Percentiles rank a stretch among this genome's conserved stretches.
Evolutionary conservation across 768 basidiomycete species (phyloP).

Genomic region (Rhodotorula diobovata): DNA sequence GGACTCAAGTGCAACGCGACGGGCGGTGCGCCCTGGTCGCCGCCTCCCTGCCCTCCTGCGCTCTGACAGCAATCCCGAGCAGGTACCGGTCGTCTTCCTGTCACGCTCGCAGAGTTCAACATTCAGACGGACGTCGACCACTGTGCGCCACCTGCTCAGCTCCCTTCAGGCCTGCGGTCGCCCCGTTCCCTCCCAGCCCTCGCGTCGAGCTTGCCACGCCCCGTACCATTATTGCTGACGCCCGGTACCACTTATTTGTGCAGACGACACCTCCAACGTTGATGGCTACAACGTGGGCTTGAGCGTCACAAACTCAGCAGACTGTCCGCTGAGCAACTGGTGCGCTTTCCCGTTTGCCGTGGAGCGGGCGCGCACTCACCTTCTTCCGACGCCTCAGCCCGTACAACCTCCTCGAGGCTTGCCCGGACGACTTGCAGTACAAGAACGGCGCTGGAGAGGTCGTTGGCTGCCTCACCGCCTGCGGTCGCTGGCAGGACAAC

Average conservation of each 20-base stretch:
- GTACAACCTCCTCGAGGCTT: not conserved
- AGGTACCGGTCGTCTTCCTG: conserved; percentile 7
- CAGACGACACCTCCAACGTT: conserved; percentile 17
- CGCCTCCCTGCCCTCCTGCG: too few species aligned
- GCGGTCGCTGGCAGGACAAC: not conserved
- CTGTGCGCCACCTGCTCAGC: not conserved
- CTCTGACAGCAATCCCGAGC: too few species aligned
- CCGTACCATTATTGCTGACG: too few species aligned
- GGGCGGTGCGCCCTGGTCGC: too few species aligned
- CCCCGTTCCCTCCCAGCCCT: too few species aligned
- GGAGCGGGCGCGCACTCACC: rapidly evolving
- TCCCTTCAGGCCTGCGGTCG: too few species aligned
- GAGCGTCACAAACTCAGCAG: conserved; percentile 6
- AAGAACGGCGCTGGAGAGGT: conserved; percentile 16
- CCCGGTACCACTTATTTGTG: too few species aligned
- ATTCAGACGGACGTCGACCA: conserved; percentile 5
- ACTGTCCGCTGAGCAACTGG: conserved; percentile 22
- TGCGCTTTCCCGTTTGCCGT: not conserved
- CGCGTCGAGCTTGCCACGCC: too few species aligned
- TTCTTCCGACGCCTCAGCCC: not conserved
- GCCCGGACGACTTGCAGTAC: conserved; percentile 15
- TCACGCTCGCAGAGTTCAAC: conserved; percentile 19
- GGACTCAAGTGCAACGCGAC: not conserved
- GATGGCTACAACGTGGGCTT: conserved; percentile 25
- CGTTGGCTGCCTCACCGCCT: conserved; percentile 28